phyloP scores from a whole-genome alignment of 2,329 filamentous ascomycete species.

The Hypoxylon sp. region DNA sequence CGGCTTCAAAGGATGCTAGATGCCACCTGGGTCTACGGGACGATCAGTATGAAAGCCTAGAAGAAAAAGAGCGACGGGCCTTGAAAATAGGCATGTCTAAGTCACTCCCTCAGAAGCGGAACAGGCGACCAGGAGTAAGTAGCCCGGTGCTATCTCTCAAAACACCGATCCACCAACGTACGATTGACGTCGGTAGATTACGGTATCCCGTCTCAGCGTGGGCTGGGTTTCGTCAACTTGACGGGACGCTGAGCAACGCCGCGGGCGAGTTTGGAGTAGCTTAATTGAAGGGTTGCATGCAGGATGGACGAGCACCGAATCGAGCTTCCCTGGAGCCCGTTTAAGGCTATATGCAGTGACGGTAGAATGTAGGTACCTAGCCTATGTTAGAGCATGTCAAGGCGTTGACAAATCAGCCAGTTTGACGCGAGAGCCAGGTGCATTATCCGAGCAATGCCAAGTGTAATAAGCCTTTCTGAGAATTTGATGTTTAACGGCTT shows the following conservation, averaged over 20 bases:
- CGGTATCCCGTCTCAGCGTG: constrained; percentile 10
- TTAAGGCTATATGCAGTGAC: constrained; percentile 32
- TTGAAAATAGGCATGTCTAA: constrained; percentile 18
- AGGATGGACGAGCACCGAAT: constrained; percentile 33
- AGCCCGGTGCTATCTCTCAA: constrained; percentile 6
- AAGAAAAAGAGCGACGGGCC: constrained; percentile 1
- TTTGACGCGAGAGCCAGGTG: constrained; percentile 29
- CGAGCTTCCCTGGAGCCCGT: constrained; percentile 15
- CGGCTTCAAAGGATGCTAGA: constrained; percentile 15
- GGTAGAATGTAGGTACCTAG: too few species aligned
- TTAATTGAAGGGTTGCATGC: constrained; percentile 37
- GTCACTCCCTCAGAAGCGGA: constrained; percentile 14
- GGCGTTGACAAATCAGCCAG: constrained; percentile 32
- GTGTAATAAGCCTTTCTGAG: constrained; percentile 10
- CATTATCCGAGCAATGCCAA: constrained; percentile 40
- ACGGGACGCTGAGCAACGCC: constrained; percentile 17
- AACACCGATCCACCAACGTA: constrained; percentile 12
- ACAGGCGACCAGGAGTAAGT: constrained; percentile 7
- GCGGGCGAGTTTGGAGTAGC: constrained; percentile 17
- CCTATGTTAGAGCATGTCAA: constrained; percentile 15
- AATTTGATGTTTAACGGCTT: constrained; percentile 34
- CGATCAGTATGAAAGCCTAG: constrained; percentile 23
- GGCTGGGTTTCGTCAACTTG: constrained; percentile 18
- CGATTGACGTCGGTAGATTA: constrained; percentile 27
- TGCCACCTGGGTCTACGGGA: constrained; percentile 26